These are phyloP conservation scores for Suillus occidentalis DNA, from an alignment of 768 basidiomycete species.

Conservation along the genomic window DNA sequence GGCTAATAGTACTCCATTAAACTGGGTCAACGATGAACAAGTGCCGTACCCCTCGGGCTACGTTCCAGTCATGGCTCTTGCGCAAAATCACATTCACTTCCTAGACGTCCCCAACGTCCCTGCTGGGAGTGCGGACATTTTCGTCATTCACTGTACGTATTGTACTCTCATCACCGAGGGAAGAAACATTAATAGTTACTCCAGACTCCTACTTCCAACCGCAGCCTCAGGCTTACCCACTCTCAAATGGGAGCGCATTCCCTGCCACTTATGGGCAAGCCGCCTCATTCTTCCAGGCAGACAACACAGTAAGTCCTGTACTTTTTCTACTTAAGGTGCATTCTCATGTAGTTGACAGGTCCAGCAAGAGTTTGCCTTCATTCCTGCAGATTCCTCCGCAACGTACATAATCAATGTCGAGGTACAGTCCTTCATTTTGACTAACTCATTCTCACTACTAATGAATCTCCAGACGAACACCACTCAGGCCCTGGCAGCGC, in stretches of 20 bases:
- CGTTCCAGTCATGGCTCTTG: constrained; percentile 74
- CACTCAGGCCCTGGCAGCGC: constrained; percentile 60
- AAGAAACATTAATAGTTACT: neutral
- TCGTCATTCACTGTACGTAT: constrained; percentile 85
- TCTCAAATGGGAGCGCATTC: constrained; percentile 48
- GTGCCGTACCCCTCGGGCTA: constrained; percentile 61
- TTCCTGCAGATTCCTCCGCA: constrained; percentile 69
- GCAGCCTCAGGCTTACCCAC: constrained; percentile 55
- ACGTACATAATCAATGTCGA: constrained; percentile 77
- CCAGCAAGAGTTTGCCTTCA: constrained; percentile 74
- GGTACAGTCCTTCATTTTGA: constrained; percentile 33
- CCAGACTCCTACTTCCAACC: constrained; percentile 82
- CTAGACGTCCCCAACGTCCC: constrained; percentile 64
- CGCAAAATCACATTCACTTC: constrained; percentile 87
- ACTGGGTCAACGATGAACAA: constrained; percentile 64
- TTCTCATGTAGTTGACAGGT: constrained; percentile 37
- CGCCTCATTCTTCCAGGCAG: constrained; percentile 63
- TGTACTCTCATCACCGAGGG: too few species aligned
- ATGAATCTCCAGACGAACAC: constrained; percentile 50
- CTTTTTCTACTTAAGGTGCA: neutral
- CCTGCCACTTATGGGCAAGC: constrained; percentile 69
- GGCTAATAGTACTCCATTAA: constrained; percentile 54
- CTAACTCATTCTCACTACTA: neutral
- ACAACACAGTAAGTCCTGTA: constrained; percentile 41
- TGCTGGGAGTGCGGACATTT: constrained; percentile 75